Percentiles rank a stretch among this genome's conserved stretches.
Conservation (phyloP, 495 filamentous ascomycete species). For the Neurospora sp. region DNA sequence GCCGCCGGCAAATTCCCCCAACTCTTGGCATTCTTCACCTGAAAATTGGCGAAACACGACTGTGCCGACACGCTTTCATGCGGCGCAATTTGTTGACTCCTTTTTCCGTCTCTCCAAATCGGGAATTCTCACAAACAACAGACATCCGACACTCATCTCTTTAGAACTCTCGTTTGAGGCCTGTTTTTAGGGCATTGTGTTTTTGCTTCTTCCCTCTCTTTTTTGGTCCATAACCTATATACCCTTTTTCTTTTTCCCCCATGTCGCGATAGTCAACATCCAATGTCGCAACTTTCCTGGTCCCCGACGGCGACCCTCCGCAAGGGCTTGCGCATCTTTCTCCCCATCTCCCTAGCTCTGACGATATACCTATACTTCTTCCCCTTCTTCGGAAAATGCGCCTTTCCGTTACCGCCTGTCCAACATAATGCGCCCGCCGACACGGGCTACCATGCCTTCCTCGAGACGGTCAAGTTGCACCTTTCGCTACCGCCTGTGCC, state of each 20-base stretch:
- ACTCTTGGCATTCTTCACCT: neutral
- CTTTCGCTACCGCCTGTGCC: neutral
- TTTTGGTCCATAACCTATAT: neutral
- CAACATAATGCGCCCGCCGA: slow-evolving; percentile 12
- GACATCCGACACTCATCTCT: neutral
- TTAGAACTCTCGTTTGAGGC: neutral
- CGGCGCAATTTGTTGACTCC: neutral
- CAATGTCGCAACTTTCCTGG: slow-evolving; percentile 1
- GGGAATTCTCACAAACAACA: neutral
- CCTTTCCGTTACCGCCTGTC: slow-evolving; percentile 54
- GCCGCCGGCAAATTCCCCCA: neutral
- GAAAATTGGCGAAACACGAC: neutral
- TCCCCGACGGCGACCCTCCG: slow-evolving; percentile 49
- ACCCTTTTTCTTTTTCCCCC: neutral
- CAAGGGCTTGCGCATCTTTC: slow-evolving; percentile 51
- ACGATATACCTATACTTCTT: slow-evolving; percentile 82
- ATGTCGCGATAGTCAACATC: neutral
- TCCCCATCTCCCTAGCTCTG: slow-evolving; percentile 57
- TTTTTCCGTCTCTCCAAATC: neutral
- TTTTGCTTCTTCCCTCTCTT: neutral
- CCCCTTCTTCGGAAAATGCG: slow-evolving; percentile 71
- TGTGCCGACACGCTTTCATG: neutral
- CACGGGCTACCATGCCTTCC: slow-evolving; percentile 23
- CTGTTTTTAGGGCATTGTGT: neutral
- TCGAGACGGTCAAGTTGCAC: slow-evolving; percentile 42